A percentile compares a stretch with the other conserved stretches of the same genome.
phyloP scores from a whole-genome alignment of 2,329 filamentous ascomycete species.

The Cryphonectria parasitica region DNA sequence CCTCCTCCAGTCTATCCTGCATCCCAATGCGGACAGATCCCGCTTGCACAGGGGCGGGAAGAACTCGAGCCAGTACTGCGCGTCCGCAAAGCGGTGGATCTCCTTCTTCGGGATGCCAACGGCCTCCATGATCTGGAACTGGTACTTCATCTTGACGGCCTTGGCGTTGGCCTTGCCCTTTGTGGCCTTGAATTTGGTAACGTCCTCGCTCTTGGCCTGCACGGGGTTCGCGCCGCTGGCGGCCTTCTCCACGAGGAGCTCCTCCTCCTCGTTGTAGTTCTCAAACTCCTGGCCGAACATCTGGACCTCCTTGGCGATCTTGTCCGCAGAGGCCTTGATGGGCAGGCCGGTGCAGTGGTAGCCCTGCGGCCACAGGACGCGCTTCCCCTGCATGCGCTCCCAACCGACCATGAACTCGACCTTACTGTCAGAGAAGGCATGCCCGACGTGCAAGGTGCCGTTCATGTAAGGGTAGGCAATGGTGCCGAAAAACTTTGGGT shows the following conservation, averaged over 20 bases:
- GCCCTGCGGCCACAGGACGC: constrained; percentile 84
- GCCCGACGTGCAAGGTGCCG: constrained; percentile 85
- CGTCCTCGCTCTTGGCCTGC: constrained; percentile 67
- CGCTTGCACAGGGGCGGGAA: constrained; percentile 83
- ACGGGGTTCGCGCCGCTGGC: constrained; percentile 67
- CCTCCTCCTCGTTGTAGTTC: constrained; percentile 67
- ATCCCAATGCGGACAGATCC: constrained; percentile 83
- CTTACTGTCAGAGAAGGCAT: constrained; percentile 90
- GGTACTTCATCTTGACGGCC: constrained; percentile 91
- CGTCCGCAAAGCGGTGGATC: constrained; percentile 90
- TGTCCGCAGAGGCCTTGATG: constrained; percentile 97
- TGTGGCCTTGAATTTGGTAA: constrained; percentile 89
- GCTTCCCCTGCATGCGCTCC: constrained; percentile 87
- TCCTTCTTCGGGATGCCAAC: constrained; percentile 86
- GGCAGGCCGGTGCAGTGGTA: constrained; percentile 98
- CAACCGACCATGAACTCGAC: constrained; percentile 90
- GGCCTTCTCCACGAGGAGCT: constrained; percentile 53
- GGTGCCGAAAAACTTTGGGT: constrained; percentile 88
- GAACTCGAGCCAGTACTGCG: constrained; percentile 88
- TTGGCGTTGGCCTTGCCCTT: constrained; percentile 93
- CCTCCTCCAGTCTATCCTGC: constrained; percentile 89
- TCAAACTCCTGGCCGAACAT: constrained; percentile 88
- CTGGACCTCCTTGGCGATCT: constrained; percentile 86
- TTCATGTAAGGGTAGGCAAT: constrained; percentile 60
- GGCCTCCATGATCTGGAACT: constrained; percentile 88